Base-by-base conservation (phyloP, 2,329 filamentous ascomycete genomes). In the Penicillium concentricum region DNA sequence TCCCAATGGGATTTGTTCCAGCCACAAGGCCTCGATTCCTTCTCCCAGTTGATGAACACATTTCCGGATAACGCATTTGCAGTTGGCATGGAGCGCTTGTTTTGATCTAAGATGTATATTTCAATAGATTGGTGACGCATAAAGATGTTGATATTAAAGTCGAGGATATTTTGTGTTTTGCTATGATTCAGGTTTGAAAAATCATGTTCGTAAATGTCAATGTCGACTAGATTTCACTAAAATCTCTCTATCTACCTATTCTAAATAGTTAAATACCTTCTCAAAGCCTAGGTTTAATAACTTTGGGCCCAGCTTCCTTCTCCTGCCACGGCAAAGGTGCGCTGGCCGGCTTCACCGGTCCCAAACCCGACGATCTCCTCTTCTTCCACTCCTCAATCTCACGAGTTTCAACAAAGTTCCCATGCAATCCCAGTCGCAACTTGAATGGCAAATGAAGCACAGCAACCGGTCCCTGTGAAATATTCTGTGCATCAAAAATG, bases 381-480 rank as follows among this genome's bases (percentile, higher is more conserved):
- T 42, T 20, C 37, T 28, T 41, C 52, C 52, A 55, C 18, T 28
- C 45, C 5, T 32, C 37, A 24, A 55, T 55, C 26, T 55, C 52
- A 1, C 37, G 9, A 15, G 49, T 16, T 2, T 55, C 53, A 7
- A 55, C 53, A 30, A 55, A 74, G 51, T 73, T 75, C 0, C 73
- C 73, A 58, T 74, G 73, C 41, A 75, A 49, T 4, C 72, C 69
- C 39, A 71, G 55, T 28, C 67, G 64, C 18, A 74, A 51, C 50
- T 68, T 70, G 48, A 74, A 64, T 3, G 73, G 72, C 22, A 76
- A 43, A 37, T 70, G 63, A 16, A 75, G 64, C 1, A 67, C 61
- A 1, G 72, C 71, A n/a, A 71, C 18, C 0, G 72, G 60, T 0
- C 54, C 70, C 35, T 69, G 63, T 3, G 59, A 56, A 26, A 75